Conservation (phyloP, 768 basidiomycete species). For the Mrakia frigida region DNA sequence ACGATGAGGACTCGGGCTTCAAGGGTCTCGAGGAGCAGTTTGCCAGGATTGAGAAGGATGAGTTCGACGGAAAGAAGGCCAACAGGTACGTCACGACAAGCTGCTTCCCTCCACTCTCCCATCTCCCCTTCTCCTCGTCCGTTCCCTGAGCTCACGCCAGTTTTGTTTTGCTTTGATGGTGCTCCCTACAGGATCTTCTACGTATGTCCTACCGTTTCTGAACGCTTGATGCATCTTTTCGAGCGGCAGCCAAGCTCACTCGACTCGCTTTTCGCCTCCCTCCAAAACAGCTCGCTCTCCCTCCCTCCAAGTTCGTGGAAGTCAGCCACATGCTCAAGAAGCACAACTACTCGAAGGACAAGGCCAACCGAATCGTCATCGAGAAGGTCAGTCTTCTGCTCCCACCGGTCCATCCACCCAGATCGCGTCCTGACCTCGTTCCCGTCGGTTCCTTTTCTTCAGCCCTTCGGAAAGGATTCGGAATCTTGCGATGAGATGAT, state of each 20-base stretch:
- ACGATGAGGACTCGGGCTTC: slow-evolving; percentile 35
- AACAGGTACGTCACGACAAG: slow-evolving; percentile 25
- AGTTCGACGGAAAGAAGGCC: slow-evolving; percentile 32
- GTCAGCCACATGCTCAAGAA: slow-evolving; percentile 33
- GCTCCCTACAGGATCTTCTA: neutral
- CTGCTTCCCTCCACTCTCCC: neutral
- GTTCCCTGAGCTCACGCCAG: neutral
- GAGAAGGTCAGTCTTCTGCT: slow-evolving; percentile 26
- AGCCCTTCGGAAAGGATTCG: slow-evolving; percentile 36
- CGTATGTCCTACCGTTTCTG: neutral
- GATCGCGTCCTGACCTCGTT: too few species aligned
- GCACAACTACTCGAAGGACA: slow-evolving; percentile 30
- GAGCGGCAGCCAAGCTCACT: neutral
- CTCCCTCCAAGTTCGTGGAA: slow-evolving; percentile 34
- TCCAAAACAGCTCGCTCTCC: slow-evolving; percentile 33
- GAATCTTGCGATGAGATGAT: slow-evolving; percentile 34
- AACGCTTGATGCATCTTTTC: neutral
- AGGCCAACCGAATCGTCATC: slow-evolving; percentile 32
- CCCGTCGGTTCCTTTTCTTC: neutral
- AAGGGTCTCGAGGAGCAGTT: slow-evolving; percentile 18
- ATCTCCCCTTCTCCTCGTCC: neutral
- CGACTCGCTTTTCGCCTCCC: too few species aligned
- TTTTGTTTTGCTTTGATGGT: neutral
- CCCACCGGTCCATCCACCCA: too few species aligned
- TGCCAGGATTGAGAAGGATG: slow-evolving; percentile 13